These are phyloP conservation scores for Tephrocybe sp. DNA, from an alignment of 768 basidiomycete genomes.

Conservation along the genomic window DNA sequence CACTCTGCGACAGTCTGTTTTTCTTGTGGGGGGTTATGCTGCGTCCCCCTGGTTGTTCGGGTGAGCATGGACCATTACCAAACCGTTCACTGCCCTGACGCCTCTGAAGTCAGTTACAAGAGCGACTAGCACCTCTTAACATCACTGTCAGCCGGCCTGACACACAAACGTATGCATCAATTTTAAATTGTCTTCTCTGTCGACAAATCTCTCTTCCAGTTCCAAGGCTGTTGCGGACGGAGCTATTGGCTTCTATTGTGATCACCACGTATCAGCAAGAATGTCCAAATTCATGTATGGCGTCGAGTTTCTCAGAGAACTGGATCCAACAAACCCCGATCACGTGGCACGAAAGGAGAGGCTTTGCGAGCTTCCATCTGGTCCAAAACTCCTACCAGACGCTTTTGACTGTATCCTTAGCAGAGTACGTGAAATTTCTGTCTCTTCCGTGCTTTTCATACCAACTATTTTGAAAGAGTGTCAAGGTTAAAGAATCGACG, in stretches of 20 bases:
- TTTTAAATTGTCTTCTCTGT: not conserved
- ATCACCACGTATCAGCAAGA: conserved; percentile 79
- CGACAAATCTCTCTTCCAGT: conserved; percentile 31
- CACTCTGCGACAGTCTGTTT: conserved; percentile 58
- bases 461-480: conserved; percentile 37
- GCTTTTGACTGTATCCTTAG: conserved; percentile 81
- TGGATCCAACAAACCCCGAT: conserved; percentile 61
- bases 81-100: not conserved
- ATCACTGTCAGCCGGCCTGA: conserved; percentile 74
- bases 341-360: conserved; percentile 62
- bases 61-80: conserved; percentile 18
- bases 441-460: not conserved
- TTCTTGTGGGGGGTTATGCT: conserved; percentile 81
- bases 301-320: conserved; percentile 73
- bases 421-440: conserved; percentile 38
- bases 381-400: conserved; percentile 74
- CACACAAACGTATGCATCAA: conserved; percentile 62
- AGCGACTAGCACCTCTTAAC: conserved; percentile 51
- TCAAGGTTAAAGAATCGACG: conserved; percentile 78
- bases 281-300: conserved; percentile 83
- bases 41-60: conserved; percentile 77
- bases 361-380: conserved; percentile 73
- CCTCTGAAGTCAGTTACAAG: conserved; percentile 56
- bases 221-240: conserved; percentile 86
- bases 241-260: conserved; percentile 80